Evolutionary conservation across 2,329 filamentous ascomycete species (phyloP), one percentile per base, ranked within the genome.

Genomic region (Monilinia fructigena): DNA sequence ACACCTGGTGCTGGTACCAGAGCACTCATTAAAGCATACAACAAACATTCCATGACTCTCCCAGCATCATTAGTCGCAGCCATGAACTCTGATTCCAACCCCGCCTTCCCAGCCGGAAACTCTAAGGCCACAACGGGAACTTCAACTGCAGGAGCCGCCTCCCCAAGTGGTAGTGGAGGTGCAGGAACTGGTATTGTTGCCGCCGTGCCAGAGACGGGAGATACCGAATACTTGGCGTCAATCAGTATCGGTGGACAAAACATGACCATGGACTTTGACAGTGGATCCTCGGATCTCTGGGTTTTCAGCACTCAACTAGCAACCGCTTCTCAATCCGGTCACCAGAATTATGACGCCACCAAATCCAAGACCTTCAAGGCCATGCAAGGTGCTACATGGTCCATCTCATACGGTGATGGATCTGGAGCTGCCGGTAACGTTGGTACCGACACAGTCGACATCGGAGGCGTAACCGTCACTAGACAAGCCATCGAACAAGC

Each of bases 21-120:
- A 65, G 87, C 88, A 61, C 81, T 93, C 71, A 78, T 83, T 61
- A 90, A 86, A 77, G 85, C 89, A 20, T 88, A 89, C 76, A 78
- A 81, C 72, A 93, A 93, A 76, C 92, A 84, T 76, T 83, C 84
- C 69, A 83, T 88, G 77, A 77, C 79, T 48, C 77, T 84, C 55
- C 78, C 81, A 2, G 72, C 79, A 2, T 78, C 77, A 10, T 75
- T 83, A 62, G 73, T 80, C 61, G 79, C 78, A 42, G 76, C 77
- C 23, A 69, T 75, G 71, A 70, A 70, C n/a, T 42, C 55, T n/a
- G 55, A 40, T 47, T 50, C 31, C n/a, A 64, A 55, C 40, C 61
- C 68, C 58, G 68, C 53, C 16, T 40, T 60, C 64, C 61, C 52
- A 50, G 61, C 58, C 47, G 58, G 63, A 53, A 68, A 58, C 60